Percentiles rank a stretch among this genome's conserved stretches.
These are phyloP conservation scores for Articulospora tetracladia DNA, from an alignment of 495 filamentous ascomycete species.

Conservation along the genomic window DNA sequence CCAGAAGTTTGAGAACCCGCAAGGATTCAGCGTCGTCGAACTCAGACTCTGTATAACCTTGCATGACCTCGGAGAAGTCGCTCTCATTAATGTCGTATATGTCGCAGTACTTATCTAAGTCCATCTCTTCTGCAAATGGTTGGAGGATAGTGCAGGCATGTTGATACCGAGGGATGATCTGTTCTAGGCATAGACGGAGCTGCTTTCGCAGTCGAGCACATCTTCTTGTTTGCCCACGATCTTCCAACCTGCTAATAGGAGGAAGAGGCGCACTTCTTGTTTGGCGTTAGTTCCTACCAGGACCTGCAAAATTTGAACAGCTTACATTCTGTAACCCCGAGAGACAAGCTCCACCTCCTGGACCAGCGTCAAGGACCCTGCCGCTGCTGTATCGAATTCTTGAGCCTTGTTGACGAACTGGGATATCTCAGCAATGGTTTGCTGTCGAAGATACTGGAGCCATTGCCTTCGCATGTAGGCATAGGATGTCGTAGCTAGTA, in stretches of 20 bases:
- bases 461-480: slow-evolving; percentile 77
- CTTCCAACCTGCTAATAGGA: slow-evolving; percentile 78
- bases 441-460: slow-evolving; percentile 75
- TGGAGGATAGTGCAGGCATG: slow-evolving; percentile 62
- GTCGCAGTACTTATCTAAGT: slow-evolving; percentile 86
- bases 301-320: neutral
- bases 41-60: slow-evolving; percentile 55
- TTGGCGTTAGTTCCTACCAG: slow-evolving; percentile 33
- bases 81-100: slow-evolving; percentile 84
- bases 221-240: slow-evolving; percentile 69
- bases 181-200: slow-evolving; percentile 62
- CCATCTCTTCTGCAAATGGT: slow-evolving; percentile 67
- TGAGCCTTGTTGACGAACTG: slow-evolving; percentile 72
- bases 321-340: slow-evolving; percentile 86
- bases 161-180: slow-evolving; percentile 66
- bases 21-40: slow-evolving; percentile 76
- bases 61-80: slow-evolving; percentile 66
- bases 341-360: slow-evolving; percentile 97
- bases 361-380: slow-evolving; percentile 78
- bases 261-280: slow-evolving; percentile 78
- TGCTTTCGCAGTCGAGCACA: slow-evolving; percentile 74
- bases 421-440: slow-evolving; percentile 71
- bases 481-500: slow-evolving; percentile 57
- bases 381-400: slow-evolving; percentile 76
- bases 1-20: slow-evolving; percentile 70